phyloP scores from a whole-genome alignment of 169 alveolate species.

The Plasmodium blacklocki region DNA sequence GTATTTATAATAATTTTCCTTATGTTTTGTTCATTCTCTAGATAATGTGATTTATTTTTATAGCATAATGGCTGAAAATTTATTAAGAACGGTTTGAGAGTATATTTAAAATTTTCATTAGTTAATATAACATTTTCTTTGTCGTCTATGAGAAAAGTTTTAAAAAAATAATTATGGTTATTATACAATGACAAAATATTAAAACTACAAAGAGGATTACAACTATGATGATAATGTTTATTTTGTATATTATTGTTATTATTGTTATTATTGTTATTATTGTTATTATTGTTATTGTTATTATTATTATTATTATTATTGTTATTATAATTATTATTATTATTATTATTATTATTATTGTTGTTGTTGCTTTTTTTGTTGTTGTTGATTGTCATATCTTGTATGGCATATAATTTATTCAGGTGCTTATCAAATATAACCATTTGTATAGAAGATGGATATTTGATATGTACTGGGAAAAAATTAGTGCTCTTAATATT shows the following conservation, averaged over 20 bases:
- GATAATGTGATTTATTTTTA: slow-evolving; percentile 29
- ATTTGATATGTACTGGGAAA: slow-evolving; percentile 59
- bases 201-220: too few species aligned
- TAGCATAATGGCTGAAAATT: slow-evolving; percentile 20
- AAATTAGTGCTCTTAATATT: slow-evolving; percentile 13
- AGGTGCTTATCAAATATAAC: slow-evolving; percentile 31
- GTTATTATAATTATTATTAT: too few species aligned
- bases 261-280: too few species aligned
- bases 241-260: too few species aligned
- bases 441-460: slow-evolving; percentile 62
- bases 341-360: too few species aligned
- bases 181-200: slow-evolving; percentile 14
- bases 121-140: slow-evolving; percentile 54
- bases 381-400: not conserved
- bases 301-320: too few species aligned
- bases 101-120: slow-evolving; percentile 33
- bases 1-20: slow-evolving; percentile 20
- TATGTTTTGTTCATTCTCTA: slow-evolving; percentile 14
- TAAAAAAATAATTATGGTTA: slow-evolving; percentile 27
- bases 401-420: slow-evolving; percentile 7
- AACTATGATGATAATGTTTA: too few species aligned
- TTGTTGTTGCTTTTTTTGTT: too few species aligned
- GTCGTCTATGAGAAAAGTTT: slow-evolving; percentile 53
- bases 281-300: too few species aligned
- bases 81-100: slow-evolving; percentile 1